Evolutionary conservation across 2,329 filamentous ascomycete genomes (phyloP).

Genomic region (Fusarium sarcochroum): DNA sequence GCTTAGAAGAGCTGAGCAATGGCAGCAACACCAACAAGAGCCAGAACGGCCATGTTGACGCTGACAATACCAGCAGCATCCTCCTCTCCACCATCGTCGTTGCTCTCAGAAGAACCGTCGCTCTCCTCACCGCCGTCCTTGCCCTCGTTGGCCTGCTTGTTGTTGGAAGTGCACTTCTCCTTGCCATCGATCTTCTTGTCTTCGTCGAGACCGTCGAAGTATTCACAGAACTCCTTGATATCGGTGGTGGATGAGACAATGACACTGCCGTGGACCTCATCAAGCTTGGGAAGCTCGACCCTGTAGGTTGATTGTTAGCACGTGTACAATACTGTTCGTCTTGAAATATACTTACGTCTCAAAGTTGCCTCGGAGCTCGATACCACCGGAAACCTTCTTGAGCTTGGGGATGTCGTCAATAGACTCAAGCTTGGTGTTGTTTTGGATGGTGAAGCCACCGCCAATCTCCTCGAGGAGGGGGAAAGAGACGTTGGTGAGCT

Average conservation of each 20-base stretch:
- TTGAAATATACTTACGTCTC: conserved; percentile 72
- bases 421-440: conserved; percentile 82
- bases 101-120: conserved; percentile 46
- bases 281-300: conserved; percentile 76
- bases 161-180: conserved; percentile 65
- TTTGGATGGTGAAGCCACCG: conserved; percentile 87
- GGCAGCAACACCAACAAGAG: conserved; percentile 62
- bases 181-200: conserved; percentile 60
- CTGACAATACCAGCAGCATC: conserved; percentile 61
- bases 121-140: conserved; percentile 50
- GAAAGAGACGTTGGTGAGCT: conserved; percentile 81
- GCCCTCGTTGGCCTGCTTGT: conserved; percentile 66
- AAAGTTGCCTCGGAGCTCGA: conserved; percentile 90
- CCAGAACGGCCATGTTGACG: conserved; percentile 64
- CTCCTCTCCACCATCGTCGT: conserved; percentile 50
- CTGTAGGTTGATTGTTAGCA: conserved; percentile 59
- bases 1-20: conserved; percentile 68
- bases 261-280: conserved; percentile 79
- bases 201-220: conserved; percentile 61
- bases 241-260: conserved; percentile 76
- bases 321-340: neutral
- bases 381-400: conserved; percentile 79
- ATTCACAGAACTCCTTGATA: conserved; percentile 67
- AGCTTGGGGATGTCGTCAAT: conserved; percentile 79
- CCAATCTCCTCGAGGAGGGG: conserved; percentile 76